Base-by-base conservation (phyloP, 2,329 filamentous ascomycete genomes). In the Aspergillus glaucus region DNA sequence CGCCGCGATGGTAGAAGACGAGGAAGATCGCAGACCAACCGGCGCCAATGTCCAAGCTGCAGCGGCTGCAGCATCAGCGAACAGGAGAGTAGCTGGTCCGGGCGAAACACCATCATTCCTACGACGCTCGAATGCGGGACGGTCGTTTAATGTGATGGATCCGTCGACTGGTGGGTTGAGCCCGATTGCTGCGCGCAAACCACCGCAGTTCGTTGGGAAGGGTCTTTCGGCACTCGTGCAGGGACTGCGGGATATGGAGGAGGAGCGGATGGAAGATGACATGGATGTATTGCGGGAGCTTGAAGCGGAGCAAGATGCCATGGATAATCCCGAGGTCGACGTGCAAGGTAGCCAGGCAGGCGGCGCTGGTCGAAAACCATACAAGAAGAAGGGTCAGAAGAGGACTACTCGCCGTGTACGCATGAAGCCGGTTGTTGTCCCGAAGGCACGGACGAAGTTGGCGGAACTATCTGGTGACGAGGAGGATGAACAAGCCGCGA, bases 301-400 rank as follows among this genome's bases (percentile, higher is more conserved):
- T 17, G 74, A 76, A 55, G 65, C 54, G 3, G 66, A 67, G 12
- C 59, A 62, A 47, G 54, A 55, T n/a, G 62, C 55, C 3, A 45
- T 61, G 28, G 10, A 40, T 6, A 21, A 19, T 40, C 9, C 21
- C 9, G 56, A 60, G 24, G 56, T 67, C 10, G 57, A 67, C 14
- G 62, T 70, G 5, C 56, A 61, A 12, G 68, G 75, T 51, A 72
- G 65, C 37, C 71, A 75, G 45, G 45, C 50, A 4, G 54, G 47
- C 15, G 37, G 56, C 21, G 26, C 34, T 6, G 46, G 53, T 10
- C 56, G 49, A 12, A 56, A 49, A n/a, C 48, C 50, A 12, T 74
- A 65, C 59, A 75, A 73, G 58, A 76, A 76, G 61, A 75, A 71
- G 55, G 73, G 73, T 2, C 74, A 75, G 52, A 77, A 77, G 53